These are phyloP conservation scores for Triticum timopheevii DNA, from an alignment of 176 grass and related monocot genomes.

Conservation along the genomic window DNA sequence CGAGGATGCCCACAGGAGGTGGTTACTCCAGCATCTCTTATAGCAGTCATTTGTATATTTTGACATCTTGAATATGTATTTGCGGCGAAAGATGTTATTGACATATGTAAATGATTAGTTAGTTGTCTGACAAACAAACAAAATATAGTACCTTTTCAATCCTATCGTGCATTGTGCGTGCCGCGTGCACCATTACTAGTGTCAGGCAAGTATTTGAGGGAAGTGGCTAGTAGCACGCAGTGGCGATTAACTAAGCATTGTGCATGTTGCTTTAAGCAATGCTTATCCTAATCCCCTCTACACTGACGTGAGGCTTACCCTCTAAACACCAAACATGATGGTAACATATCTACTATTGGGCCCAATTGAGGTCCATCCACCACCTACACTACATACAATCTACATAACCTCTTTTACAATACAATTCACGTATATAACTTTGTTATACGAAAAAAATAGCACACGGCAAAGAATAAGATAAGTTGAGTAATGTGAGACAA, in stretches of 20 bases:
- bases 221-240: not conserved
- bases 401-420: not conserved
- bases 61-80: no score
- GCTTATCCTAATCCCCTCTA: constrained; percentile 20
- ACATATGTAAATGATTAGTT: no score
- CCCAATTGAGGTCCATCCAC: not conserved
- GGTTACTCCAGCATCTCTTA: no score
- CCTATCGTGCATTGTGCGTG: no score
- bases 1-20: no score
- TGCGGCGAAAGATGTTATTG: no score
- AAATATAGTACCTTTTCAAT: no score
- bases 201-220: not conserved
- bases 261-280: constrained; percentile 29
- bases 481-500: not conserved
- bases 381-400: not conserved
- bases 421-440: not conserved
- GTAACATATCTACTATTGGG: constrained; percentile 26
- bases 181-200: no score
- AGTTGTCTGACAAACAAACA: no score
- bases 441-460: not conserved
- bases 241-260: constrained; percentile 14
- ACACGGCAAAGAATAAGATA: not conserved
- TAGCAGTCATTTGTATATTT: no score
- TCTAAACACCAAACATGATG: constrained; percentile 26
- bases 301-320: no score